Conservation (phyloP, 169 alveolate genomes). For the Babesia sp. region DNA sequence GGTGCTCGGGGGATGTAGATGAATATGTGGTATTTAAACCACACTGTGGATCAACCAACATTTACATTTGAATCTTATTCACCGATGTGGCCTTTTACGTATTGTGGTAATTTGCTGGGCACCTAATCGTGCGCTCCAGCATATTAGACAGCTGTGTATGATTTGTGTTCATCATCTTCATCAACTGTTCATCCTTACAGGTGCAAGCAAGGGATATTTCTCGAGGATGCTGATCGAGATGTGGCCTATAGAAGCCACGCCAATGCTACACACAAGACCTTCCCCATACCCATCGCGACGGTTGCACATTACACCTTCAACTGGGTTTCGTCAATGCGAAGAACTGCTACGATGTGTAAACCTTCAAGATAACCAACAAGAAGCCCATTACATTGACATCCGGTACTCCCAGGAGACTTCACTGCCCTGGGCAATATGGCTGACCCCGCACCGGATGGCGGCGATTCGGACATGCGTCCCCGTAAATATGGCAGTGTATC, state of each 20-base stretch:
- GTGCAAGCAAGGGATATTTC: too few relatives aligned
- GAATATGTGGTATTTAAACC: slow-evolving; percentile 31
- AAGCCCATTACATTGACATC: background rate
- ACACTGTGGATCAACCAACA: slow-evolving; percentile 37
- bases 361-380: background rate
- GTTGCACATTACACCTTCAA: background rate
- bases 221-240: too few relatives aligned
- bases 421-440: background rate
- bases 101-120: background rate
- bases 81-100: background rate
- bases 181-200: too few relatives aligned
- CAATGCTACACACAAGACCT: slow-evolving; percentile 1
- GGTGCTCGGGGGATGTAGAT: background rate
- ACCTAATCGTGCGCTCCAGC: too few relatives aligned
- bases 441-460: background rate
- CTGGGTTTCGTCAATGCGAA: background rate
- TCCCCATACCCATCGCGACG: slow-evolving; percentile 16
- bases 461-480: background rate
- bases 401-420: background rate
- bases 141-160: background rate
- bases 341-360: background rate
- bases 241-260: background rate
- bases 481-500: slow-evolving; percentile 15
- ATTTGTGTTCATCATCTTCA: too few relatives aligned
- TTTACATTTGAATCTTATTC: slow-evolving; percentile 7